Percentiles rank a stretch among this genome's conserved stretches.
Evolutionary conservation across 768 basidiomycete species (phyloP).

Genomic region (Tricholoma matsutake): DNA sequence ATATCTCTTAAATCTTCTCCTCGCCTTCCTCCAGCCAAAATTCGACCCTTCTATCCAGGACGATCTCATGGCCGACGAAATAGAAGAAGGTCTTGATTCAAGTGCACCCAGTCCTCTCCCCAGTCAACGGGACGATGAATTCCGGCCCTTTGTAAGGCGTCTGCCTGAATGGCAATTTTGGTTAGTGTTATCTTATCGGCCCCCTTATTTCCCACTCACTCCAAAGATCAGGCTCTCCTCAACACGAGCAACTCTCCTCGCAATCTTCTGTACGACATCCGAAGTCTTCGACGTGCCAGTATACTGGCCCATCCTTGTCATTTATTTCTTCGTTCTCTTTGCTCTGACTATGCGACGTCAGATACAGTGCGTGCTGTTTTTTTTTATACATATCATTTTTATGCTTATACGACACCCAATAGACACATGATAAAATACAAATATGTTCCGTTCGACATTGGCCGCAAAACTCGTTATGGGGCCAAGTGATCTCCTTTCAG

Average conservation of each 20-base stretch:
- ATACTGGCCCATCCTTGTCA: constrained; percentile 97
- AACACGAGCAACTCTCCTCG: constrained; percentile 83
- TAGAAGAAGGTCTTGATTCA: constrained; percentile 86
- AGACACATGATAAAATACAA: constrained; percentile 99
- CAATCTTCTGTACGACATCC: constrained; percentile 77
- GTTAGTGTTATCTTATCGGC: constrained; percentile 37
- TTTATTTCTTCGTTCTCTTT: constrained; percentile 96
- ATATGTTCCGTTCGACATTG: constrained; percentile 94
- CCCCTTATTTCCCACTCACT: background rate
- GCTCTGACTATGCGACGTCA: constrained; percentile 94
- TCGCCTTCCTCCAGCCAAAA: constrained; percentile 96
- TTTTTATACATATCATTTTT: background rate
- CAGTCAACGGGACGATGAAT: constrained; percentile 83
- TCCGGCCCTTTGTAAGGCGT: constrained; percentile 92
- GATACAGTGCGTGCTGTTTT: constrained; percentile 69
- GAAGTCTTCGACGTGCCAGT: constrained; percentile 93
- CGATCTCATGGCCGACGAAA: constrained; percentile 90
- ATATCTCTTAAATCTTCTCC: constrained; percentile 91
- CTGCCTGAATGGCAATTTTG: constrained; percentile 98
- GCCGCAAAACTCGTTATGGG: constrained; percentile 84
- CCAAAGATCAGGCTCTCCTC: constrained; percentile 72
- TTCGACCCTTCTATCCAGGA: constrained; percentile 96
- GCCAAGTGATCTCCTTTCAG: constrained; percentile 32
- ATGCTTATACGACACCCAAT: constrained; percentile 2
- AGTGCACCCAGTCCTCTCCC: constrained; percentile 53